Evolutionary conservation across 768 basidiomycete genomes (phyloP).

Genomic region (Hysterangium stoloniferum): DNA sequence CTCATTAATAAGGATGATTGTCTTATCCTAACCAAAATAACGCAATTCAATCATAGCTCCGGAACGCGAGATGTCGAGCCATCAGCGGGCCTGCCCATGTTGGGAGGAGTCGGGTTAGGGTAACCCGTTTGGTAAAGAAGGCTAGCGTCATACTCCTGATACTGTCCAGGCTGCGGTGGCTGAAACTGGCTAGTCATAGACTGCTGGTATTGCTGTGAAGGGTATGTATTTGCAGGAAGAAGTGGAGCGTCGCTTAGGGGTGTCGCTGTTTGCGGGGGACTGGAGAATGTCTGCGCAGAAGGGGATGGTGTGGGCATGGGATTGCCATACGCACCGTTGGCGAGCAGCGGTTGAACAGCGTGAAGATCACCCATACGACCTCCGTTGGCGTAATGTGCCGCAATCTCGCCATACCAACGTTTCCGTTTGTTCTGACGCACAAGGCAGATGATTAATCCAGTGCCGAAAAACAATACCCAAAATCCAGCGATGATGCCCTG

Average conservation of each 20-base stretch:
- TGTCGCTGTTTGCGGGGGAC: neutral
- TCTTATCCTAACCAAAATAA: no score
- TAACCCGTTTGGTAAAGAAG: no score
- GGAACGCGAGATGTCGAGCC: no score
- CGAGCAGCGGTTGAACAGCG: neutral
- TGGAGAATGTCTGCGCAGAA: neutral
- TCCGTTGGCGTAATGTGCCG: conserved; percentile 1
- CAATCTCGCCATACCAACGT: conserved; percentile 5
- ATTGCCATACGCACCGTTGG: neutral
- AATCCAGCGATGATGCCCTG: neutral
- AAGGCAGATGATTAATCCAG: neutral
- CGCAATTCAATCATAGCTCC: no score
- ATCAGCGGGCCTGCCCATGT: no score
- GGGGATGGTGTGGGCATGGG: neutral
- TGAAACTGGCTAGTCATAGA: neutral
- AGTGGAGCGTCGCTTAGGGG: neutral
- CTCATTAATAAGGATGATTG: no score
- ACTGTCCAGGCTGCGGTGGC: no score
- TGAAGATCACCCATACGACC: conserved; percentile 1
- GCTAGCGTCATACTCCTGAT: no score
- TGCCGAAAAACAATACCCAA: neutral
- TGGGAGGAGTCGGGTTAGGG: no score
- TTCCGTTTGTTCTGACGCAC: conserved; percentile 5
- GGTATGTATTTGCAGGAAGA: neutral
- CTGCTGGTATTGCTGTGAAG: neutral